phyloP scores from a whole-genome alignment of 1,139 yeast species.

The Candida albicans region DNA sequence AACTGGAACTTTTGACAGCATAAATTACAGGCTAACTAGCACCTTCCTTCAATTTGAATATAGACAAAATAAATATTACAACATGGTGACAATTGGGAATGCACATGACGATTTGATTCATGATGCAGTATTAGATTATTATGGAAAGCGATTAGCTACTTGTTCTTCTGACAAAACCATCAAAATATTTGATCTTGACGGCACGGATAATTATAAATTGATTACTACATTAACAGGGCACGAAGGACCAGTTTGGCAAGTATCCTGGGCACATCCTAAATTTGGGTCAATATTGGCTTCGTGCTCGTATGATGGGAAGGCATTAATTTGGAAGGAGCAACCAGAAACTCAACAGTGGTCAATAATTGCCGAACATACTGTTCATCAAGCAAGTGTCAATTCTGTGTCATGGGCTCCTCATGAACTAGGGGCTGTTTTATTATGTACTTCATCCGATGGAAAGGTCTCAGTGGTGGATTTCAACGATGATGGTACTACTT shows the following conservation, averaged over 20 bases:
- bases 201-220: conserved; percentile 73
- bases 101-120: conserved; percentile 91
- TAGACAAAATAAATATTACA: conserved; percentile 6
- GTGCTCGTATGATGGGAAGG: conserved; percentile 94
- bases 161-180: conserved; percentile 94
- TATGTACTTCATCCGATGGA: conserved; percentile 94
- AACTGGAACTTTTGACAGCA: neutral
- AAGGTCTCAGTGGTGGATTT: conserved; percentile 87
- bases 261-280: conserved; percentile 98
- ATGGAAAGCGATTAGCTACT: conserved; percentile 93
- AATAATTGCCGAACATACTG: conserved; percentile 81
- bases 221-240: conserved; percentile 84
- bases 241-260: conserved; percentile 99
- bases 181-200: conserved; percentile 86
- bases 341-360: conserved; percentile 85
- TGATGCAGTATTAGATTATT: conserved; percentile 95
- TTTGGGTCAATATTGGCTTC: conserved; percentile 94
- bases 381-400: conserved; percentile 92
- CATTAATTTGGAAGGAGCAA: conserved; percentile 87
- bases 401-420: conserved; percentile 98
- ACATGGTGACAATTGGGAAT: conserved; percentile 71
- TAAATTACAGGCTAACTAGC: neutral
- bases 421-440: conserved; percentile 87
- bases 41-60: neutral
- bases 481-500: conserved; percentile 84